These are phyloP conservation scores for Huntiella omanensis DNA, from an alignment of 2,329 filamentous ascomycete species.

Conservation along the genomic window DNA sequence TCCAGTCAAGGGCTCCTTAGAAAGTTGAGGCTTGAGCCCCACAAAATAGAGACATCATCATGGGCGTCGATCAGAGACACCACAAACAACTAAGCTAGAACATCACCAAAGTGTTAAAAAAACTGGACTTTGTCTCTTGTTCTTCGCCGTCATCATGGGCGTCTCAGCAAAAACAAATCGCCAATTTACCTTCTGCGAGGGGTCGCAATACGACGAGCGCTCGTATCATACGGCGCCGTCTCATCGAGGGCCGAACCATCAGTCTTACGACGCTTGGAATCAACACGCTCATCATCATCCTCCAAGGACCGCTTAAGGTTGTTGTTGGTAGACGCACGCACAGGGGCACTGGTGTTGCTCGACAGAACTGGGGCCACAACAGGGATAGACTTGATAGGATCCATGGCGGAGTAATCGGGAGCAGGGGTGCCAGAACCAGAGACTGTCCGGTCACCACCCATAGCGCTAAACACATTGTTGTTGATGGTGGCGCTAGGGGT, in stretches of 20 bases:
- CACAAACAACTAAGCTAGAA: constrained; percentile 11
- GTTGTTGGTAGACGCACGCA: constrained; percentile 44
- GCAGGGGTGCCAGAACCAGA: constrained; percentile 44
- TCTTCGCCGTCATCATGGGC: constrained; percentile 2
- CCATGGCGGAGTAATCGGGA: constrained; percentile 51
- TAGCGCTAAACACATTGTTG: constrained; percentile 75
- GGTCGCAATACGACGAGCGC: constrained; percentile 28
- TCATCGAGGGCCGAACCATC: constrained; percentile 41
- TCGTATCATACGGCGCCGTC: constrained; percentile 29
- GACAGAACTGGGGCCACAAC: constrained; percentile 35
- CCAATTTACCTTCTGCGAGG: constrained; percentile 21
- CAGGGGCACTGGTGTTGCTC: constrained; percentile 17
- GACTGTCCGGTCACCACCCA: constrained; percentile 56
- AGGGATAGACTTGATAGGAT: constrained; percentile 32
- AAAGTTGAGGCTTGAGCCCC: too few species aligned
- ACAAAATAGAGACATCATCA: too few species aligned
- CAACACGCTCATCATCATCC: constrained; percentile 40
- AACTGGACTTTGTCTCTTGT: constrained; percentile 10
- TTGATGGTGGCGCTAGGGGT: constrained; percentile 33
- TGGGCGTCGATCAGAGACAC: not conserved
- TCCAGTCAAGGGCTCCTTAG: constrained; percentile 1
- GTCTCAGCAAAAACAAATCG: not conserved
- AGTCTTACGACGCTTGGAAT: constrained; percentile 62
- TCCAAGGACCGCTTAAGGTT: constrained; percentile 30
- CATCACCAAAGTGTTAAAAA: constrained; percentile 12